Base-by-base conservation (phyloP, 148 eudicot genomes). In the Camellia lanceoleosa region DNA sequence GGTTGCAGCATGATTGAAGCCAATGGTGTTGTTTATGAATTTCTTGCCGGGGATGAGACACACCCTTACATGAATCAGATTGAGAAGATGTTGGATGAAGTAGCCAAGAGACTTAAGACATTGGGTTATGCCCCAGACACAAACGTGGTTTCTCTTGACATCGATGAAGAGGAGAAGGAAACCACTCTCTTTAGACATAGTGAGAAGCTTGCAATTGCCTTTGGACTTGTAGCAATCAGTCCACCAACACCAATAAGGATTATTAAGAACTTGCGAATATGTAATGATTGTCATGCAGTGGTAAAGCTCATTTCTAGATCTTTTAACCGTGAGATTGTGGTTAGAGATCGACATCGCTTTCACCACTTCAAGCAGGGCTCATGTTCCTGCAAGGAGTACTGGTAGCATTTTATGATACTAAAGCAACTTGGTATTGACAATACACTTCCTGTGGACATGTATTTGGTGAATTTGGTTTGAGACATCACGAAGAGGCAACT, bases 1-100 rank as follows among this genome's bases (percentile, higher is more conserved):
- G 94, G 94, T 71, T 83, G 86, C 77, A 92, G 97, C 79, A 80
- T 86, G 76, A 82, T 92, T 43, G 94, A 89, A 76, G 88, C 83
- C 43, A 80, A 79, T 85, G 88, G 89, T 64, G 68, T 60, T 66
- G 76, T 82, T 80, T 82, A 89, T 80, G 88, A 87, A 75, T 88
- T 88, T 70, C 46, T 88, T 18, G 89, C 91, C 4, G 87, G 91
- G 54, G 89, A 88, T 79, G 83, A 79, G 75, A 77, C 84, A 74
- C 91, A 88, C 51, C 81, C 86, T 41, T 65, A 20, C 63, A 84
- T 86, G 10, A 18, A 84, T 19, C 89, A 84, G 72, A 88, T 88
- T 41, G 86, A 84, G 80, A 69, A 30, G 41, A 83, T 84, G 86
- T 77, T 88, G 84, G 81, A 68, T 46, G 83, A 82, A 76, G 66